These are phyloP conservation scores for Neonectria ditissima DNA, from an alignment of 2,329 filamentous ascomycete species.

Conservation along the genomic window DNA sequence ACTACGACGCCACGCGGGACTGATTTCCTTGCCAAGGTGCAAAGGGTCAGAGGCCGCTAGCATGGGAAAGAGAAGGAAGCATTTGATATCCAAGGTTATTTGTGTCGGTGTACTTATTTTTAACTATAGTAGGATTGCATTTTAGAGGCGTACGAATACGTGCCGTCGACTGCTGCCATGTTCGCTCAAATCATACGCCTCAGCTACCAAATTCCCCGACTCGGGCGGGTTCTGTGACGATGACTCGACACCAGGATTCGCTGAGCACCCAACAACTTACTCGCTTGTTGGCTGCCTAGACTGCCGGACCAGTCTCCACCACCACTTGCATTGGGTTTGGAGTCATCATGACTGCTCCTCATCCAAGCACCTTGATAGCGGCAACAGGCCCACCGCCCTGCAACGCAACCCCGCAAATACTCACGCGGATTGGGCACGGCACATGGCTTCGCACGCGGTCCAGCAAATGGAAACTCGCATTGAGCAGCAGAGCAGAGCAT, in stretches of 20 bases:
- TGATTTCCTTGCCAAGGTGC: conserved; percentile 25
- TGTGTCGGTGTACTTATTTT: conserved; percentile 11
- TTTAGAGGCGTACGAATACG: neutral
- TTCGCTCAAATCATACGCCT: neutral
- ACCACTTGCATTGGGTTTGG: neutral
- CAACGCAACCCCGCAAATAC: neutral
- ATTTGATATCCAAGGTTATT: conserved; percentile 36
- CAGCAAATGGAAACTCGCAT: conserved; percentile 4
- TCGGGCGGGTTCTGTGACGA: neutral
- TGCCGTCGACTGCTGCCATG: neutral
- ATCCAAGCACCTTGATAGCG: neutral
- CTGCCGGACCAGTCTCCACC: neutral
- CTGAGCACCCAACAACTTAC: neutral
- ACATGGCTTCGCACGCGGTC: neutral
- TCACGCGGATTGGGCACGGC: neutral
- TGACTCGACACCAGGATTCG: neutral
- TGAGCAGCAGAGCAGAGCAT: neutral
- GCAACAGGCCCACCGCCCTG: neutral
- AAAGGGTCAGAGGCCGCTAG: conserved; percentile 1
- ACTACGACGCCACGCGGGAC: conserved; percentile 51
- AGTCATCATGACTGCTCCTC: conserved; percentile 22
- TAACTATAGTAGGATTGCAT: conserved; percentile 11
- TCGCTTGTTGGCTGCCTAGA: conserved; percentile 14
- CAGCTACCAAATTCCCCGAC: conserved; percentile 2
- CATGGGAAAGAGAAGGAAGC: neutral